Evolutionary conservation across 225 moss, liverwort and hornwort genomes (phyloP).

Genomic region (Asterella californica): DNA sequence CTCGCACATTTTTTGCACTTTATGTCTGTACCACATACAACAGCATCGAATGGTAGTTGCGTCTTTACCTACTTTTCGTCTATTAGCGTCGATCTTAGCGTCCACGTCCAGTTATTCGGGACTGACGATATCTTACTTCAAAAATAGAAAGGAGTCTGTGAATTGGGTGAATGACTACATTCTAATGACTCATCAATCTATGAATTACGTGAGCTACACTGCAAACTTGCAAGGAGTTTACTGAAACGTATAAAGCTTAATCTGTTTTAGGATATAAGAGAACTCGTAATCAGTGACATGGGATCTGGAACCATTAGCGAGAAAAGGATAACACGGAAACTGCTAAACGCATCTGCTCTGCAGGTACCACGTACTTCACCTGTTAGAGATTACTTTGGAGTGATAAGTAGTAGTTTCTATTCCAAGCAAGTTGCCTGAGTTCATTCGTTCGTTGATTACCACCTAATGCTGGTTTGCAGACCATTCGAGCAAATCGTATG

Average conservation of each 20-base stretch:
- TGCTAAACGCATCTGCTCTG: slow-evolving; percentile 62
- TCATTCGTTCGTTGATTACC: not conserved
- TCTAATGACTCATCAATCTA: too few relatives aligned
- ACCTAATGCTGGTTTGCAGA: not conserved
- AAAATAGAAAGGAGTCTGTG: too few relatives aligned
- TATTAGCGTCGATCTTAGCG: not conserved
- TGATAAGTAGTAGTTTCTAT: not conserved
- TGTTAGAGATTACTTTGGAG: not conserved
- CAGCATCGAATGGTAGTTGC: not conserved
- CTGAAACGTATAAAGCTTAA: not conserved
- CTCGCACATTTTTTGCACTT: too few relatives aligned
- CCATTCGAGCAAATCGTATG: too few relatives aligned
- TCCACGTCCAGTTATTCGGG: not conserved
- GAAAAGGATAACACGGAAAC: slow-evolving; percentile 45
- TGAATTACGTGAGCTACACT: too few relatives aligned
- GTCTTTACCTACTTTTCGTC: not conserved
- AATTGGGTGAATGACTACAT: too few relatives aligned
- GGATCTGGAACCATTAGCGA: slow-evolving; percentile 37
- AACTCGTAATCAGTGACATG: slow-evolving; percentile 51
- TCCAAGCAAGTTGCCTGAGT: not conserved
- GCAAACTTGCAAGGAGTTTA: not conserved
- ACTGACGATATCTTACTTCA: not conserved
- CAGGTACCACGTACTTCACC: slow-evolving; percentile 45
- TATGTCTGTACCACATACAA: too few relatives aligned
- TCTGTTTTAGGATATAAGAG: slow-evolving; percentile 58